These are phyloP conservation scores for Drechslerella dactyloides DNA, from an alignment of 2,329 filamentous ascomycete genomes.

Conservation along the genomic window DNA sequence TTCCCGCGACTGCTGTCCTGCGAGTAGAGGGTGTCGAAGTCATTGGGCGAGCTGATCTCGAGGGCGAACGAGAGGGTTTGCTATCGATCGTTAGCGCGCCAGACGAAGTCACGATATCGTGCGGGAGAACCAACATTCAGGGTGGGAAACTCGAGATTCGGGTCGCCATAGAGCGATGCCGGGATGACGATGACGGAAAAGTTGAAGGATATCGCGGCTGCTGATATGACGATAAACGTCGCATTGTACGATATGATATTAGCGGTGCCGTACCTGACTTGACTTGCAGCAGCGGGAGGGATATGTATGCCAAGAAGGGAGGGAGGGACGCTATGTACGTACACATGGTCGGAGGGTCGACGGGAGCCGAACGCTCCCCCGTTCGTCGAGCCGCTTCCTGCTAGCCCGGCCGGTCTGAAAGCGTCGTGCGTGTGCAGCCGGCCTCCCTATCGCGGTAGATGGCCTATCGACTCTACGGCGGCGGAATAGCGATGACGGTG, in stretches of 20 bases:
- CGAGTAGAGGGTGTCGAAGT: slow-evolving; percentile 48
- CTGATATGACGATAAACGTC: slow-evolving; percentile 13
- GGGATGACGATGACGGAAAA: slow-evolving; percentile 49
- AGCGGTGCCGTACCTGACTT: background rate
- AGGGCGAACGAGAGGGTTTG: slow-evolving; percentile 48
- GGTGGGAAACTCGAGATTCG: slow-evolving; percentile 42
- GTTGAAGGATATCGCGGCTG: slow-evolving; percentile 45
- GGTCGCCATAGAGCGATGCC: slow-evolving; percentile 9
- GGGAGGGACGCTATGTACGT: slow-evolving; percentile 5
- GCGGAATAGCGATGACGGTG: no score
- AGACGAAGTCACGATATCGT: background rate
- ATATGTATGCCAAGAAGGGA: slow-evolving; percentile 24
- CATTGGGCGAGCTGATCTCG: slow-evolving; percentile 38
- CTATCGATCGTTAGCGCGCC: slow-evolving; percentile 1
- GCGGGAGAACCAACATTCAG: slow-evolving; percentile 34
- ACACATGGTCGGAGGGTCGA: slow-evolving; percentile 28
- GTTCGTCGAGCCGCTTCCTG: slow-evolving; percentile 5
- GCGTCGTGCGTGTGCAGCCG: no score
- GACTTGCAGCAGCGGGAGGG: background rate
- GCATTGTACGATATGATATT: no score
- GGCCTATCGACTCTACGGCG: no score
- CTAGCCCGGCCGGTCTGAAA: background rate
- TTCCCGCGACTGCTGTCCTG: slow-evolving; percentile 32
- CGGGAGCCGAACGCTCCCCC: slow-evolving; percentile 23
- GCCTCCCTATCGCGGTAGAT: no score